Base-by-base conservation (phyloP, 1,284 basidiomycete species). In the Melampsora larici-populina region DNA sequence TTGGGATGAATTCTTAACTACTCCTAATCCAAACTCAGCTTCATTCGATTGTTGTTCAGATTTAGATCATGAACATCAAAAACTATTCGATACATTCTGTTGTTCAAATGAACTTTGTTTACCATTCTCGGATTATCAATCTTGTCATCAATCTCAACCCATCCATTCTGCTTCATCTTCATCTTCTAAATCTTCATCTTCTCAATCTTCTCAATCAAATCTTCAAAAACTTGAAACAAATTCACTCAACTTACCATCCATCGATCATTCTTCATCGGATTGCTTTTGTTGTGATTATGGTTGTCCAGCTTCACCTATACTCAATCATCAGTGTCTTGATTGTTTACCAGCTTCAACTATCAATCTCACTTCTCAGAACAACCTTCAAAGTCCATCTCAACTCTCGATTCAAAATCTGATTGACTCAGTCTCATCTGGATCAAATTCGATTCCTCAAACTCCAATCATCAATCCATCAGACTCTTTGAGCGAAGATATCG, bases 211-310 rank as follows among this genome's bases (percentile, higher is more conserved):
- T 9, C 7, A 63, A 26, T 33, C n/a, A 31, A n/a, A n/a, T 63
- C 62, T 26, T 63, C 62, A 63, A 24, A 21, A 26, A 2, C 31
- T 63, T 63, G 7, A n/a, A 26, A 17, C 62, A 4, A 6, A 31
- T 6, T 8, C 65, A 29, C 6, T 40, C 65, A 46, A 67, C 33
- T 18, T 29, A 18, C 2, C 31, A 5, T 33, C 3, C 2, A 15
- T 31, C 29, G 17, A n/a, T 26, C 31, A 3, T 4, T 67, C 40
- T 8, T 8, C 65, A 21, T n/a, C 65, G 4, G 40, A 76, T 67
- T 76, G 73, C 60, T 51, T 58, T 31, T 76, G 73, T 40, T 76
- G 73, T 40, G 48, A 67, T 49, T 51, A 51, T 68, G 73, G 73
- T 24, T 76, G 73, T 49, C 73, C 73, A 67, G 49, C 73, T 36